Conservation (phyloP, 2,329 filamentous ascomycete genomes). For the Periconia sp. region DNA sequence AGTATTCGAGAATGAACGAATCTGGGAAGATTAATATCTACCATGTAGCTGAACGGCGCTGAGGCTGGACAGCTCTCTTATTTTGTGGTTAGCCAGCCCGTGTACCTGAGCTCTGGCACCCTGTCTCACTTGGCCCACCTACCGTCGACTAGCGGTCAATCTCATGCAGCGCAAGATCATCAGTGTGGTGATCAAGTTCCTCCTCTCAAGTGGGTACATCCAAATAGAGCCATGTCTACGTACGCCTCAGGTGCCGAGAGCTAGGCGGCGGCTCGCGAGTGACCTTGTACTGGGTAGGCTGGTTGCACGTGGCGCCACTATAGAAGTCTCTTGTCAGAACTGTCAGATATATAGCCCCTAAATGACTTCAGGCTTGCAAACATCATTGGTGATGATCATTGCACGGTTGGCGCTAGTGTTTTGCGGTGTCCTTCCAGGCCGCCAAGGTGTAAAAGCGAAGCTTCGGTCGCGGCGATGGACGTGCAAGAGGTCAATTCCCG, state of each 20-base stretch:
- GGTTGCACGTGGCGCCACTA: slow-evolving; percentile 2
- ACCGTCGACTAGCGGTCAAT: slow-evolving; percentile 4
- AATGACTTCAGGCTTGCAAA: slow-evolving; percentile 3
- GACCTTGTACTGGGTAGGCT: slow-evolving; percentile 7
- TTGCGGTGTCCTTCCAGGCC: slow-evolving; percentile 10
- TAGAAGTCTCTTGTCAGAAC: background rate
- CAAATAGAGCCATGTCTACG: slow-evolving; percentile 6
- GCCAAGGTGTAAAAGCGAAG: slow-evolving; percentile 8
- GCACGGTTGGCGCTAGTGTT: slow-evolving; percentile 10
- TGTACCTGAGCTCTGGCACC: slow-evolving; percentile 1
- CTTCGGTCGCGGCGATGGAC: slow-evolving; percentile 11
- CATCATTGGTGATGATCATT: slow-evolving; percentile 7
- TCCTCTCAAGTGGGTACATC: background rate
- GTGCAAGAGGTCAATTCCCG: background rate
- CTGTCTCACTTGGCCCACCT: slow-evolving; percentile 6
- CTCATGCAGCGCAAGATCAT: background rate
- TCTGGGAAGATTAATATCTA: slow-evolving; percentile 3
- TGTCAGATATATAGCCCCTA: slow-evolving; percentile 9
- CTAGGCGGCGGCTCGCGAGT: slow-evolving; percentile 2
- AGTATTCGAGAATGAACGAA: slow-evolving; percentile 3
- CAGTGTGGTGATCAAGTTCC: slow-evolving; percentile 2
- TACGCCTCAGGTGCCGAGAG: slow-evolving; percentile 11
- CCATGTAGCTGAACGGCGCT: background rate
- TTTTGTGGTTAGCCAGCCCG: background rate
- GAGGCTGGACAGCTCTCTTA: slow-evolving; percentile 7